Evolutionary conservation across 305 asterid genomes (phyloP), one percentile per base, ranked within the genome.

Genomic region (Fraxinus floribunda): DNA sequence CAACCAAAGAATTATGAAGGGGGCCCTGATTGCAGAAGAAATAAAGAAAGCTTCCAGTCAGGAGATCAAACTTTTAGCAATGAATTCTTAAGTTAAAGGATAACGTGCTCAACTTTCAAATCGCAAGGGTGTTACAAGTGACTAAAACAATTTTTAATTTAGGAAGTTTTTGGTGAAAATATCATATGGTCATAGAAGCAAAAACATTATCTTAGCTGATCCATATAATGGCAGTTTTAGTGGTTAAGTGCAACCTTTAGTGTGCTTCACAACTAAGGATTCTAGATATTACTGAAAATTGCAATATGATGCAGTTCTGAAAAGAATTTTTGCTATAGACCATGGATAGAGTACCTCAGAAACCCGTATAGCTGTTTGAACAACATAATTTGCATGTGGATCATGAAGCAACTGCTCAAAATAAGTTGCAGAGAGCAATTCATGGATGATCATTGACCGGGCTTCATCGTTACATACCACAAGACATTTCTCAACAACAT

Each of bases 301-400:
- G 68, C 70, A 55, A 52, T 77, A 70, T 77, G 46, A 77, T 77
- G 49, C 30, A 24, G 8, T 29, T 77, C 8, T 77, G 22, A 26
- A 38, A 44, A 39, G 36, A 76, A 16, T 22, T 41, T 41, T 76
- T 46, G 24, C 80, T 49, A 72, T 77, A 52, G 35, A 55, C 5
- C 78, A 44, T 72, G 8, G 80, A 46, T 34, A 70, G 55, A 75
- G 41, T 86, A 95, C 98, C 99, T 94, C 93, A 36, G 96, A 84
- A 85, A 87, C 87, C 52, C 88, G 90, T 75, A 95, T 95, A 78
- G 98, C 97, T 15, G 91, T 94, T 84, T 94, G 99, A 82, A 95
- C 79, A 79, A 95, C 99, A 83, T 95, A 95, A 81, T 95, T 95
- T 79, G 97, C 99, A 81, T 94, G 95, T n/a, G 99, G 98, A 66